Base-by-base conservation (phyloP, 164 flowering plant genomes). In the Annona squamosa region DNA sequence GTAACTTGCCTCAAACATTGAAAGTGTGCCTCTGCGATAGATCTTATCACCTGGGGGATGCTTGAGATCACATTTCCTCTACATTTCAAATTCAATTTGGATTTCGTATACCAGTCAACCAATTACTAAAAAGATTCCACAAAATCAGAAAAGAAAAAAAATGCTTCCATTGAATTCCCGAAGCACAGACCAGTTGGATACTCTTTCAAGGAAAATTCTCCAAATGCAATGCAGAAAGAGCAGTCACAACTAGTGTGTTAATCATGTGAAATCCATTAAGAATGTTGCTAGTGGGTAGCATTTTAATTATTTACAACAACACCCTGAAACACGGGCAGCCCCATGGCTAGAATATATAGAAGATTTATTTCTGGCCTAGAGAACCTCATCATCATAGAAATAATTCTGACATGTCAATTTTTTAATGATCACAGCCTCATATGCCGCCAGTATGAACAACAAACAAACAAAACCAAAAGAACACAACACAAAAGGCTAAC, bases 31-130 rank as follows among this genome's bases (percentile, higher is more conserved):
- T 81, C 91, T 76, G 41, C 99, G 85, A 74, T 95, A 95, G 73
- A 95, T 95, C 83, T 95, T 97, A 82, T 95, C 99, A 80, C 99
- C 99, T 59, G 99, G 99, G n/a, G 99, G 99, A 84, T 95, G 98
- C 87, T 95, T 95, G 47, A 95, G 96, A 84, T 95, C 99, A 81
- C 99, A 95, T 83, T 95, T 95, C 75, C 81, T 90, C 97, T 94
- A 72, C 79, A 83, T 44, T 56, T 17, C 67, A 72, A 70, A 57
- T 26, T 19, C 76, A 74, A 2, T 41, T 10, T 17, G 16, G 17
- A 3, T 26, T 62, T 43, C 65, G 12, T 4, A 44, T 43, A 5
- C 19, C 37, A 4, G 10, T 10, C 44, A 5, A 19, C 10, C 9
- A 13, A 52, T 52, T 9, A 3, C 59, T 16, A 52, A 52, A 52